phyloP scores from a whole-genome alignment of 2,329 filamentous ascomycete genomes.

The Helotiales sp. region DNA sequence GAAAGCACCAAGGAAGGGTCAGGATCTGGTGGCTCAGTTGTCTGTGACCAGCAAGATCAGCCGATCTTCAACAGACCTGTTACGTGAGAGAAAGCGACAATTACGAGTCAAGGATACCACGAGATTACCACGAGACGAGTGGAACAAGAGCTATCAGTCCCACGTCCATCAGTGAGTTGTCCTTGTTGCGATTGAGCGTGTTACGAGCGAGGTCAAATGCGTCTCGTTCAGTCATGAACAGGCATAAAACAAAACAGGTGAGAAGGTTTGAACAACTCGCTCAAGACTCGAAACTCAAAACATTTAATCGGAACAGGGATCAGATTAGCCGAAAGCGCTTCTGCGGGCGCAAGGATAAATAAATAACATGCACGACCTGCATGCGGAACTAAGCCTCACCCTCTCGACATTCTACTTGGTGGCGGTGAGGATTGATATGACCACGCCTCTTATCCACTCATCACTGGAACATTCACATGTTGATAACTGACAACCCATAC shows the following conservation, averaged over 20 bases:
- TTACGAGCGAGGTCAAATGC: neutral
- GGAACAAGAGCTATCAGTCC: neutral
- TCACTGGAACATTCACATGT: neutral
- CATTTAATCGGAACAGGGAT: slow-evolving; percentile 5
- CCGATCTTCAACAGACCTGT: slow-evolving; percentile 1
- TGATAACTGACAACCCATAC: neutral
- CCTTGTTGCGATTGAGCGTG: neutral
- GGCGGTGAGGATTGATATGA: slow-evolving; percentile 12
- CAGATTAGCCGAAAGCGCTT: slow-evolving; percentile 16
- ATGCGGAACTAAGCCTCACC: slow-evolving; percentile 1
- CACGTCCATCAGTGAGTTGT: neutral
- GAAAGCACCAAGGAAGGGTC: neutral
- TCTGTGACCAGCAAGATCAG: neutral
- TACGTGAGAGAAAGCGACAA: slow-evolving; percentile 5
- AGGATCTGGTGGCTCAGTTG: neutral
- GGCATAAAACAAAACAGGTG: neutral
- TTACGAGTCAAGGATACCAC: slow-evolving; percentile 8
- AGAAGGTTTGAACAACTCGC: slow-evolving; percentile 6
- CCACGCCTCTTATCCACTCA: neutral
- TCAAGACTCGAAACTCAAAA: neutral
- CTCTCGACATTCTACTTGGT: neutral
- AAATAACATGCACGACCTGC: neutral
- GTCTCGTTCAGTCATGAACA: neutral
- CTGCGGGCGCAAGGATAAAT: neutral
- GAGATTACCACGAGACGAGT: slow-evolving; percentile 1